Percentiles rank a stretch among this genome's conserved stretches.
phyloP scores from a whole-genome alignment of 2,329 filamentous ascomycete genomes.

The Pseudopithomyces chartarum region DNA sequence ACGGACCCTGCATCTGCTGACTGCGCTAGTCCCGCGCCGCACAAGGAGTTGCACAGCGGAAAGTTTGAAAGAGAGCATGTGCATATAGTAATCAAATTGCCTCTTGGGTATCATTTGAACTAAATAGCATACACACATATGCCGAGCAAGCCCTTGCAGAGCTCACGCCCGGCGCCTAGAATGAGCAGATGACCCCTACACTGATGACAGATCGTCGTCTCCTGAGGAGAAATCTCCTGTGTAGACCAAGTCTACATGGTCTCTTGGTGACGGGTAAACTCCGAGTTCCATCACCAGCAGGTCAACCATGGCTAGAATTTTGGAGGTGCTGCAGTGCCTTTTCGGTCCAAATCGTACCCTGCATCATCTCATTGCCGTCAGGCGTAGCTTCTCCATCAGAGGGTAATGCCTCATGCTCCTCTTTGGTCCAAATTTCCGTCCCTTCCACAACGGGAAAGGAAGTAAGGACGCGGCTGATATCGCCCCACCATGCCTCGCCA shows the following conservation, averaged over 20 bases:
- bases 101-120: not conserved
- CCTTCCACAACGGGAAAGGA: conserved; percentile 46
- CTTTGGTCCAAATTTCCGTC: conserved; percentile 47
- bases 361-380: conserved; percentile 12
- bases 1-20: conserved; percentile 31
- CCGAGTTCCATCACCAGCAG: not conserved
- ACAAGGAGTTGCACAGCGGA: conserved; percentile 6
- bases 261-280: not conserved
- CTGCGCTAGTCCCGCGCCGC: conserved; percentile 11
- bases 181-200: too few species aligned
- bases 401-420: conserved; percentile 45
- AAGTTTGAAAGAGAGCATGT: not conserved
- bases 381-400: conserved; percentile 34
- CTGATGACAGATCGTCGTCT: not conserved
- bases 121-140: too few species aligned
- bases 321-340: conserved; percentile 27
- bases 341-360: conserved; percentile 30
- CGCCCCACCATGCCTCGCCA: conserved; percentile 49
- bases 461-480: conserved; percentile 45
- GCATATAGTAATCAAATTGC: not conserved
- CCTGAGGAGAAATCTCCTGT: not conserved
- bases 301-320: conserved; percentile 3
- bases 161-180: too few species aligned
- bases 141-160: too few species aligned
- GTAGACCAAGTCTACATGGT: not conserved